phyloP scores from a whole-genome alignment of 2,329 filamentous ascomycete species.

The Lachnellula hyalina region DNA sequence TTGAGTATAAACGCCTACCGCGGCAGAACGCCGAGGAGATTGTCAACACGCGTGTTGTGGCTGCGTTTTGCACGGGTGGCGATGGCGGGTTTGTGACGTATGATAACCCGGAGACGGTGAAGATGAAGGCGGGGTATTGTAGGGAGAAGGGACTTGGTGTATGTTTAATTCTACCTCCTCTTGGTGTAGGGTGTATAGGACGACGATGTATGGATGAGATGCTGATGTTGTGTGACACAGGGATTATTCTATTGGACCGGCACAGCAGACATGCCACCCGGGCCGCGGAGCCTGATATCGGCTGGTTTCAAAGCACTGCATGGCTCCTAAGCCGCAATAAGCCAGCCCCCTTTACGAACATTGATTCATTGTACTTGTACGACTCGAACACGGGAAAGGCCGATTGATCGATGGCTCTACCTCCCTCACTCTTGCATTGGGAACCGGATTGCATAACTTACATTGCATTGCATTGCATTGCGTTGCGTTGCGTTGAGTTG shows the following conservation, averaged over 20 bases:
- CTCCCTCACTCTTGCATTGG: background rate
- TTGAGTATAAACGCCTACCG: conserved; percentile 70
- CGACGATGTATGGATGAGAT: background rate
- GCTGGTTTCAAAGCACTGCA: conserved; percentile 56
- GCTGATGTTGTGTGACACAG: conserved; percentile 32
- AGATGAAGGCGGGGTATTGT: conserved; percentile 69
- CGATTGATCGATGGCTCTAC: no score
- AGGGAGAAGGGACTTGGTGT: conserved; percentile 64
- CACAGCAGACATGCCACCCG: conserved; percentile 60
- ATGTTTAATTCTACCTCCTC: conserved; percentile 10
- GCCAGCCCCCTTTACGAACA: background rate
- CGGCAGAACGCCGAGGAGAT: conserved; percentile 55
- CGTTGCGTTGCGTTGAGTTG: background rate
- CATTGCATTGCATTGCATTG: background rate
- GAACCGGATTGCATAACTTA: background rate
- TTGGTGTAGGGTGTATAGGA: background rate
- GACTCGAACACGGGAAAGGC: background rate
- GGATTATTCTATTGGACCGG: conserved; percentile 80
- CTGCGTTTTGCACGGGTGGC: conserved; percentile 66
- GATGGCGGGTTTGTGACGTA: conserved; percentile 77
- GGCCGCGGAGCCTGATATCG: conserved; percentile 51
- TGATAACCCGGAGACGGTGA: conserved; percentile 71
- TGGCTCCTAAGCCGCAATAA: conserved; percentile 11
- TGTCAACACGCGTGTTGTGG: conserved; percentile 61
- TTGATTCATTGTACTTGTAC: conserved; percentile 6